Evolutionary conservation across 306 rosid genomes (phyloP), one percentile per base, ranked within the genome.

Genomic region (Macrotyloma uniflorum): DNA sequence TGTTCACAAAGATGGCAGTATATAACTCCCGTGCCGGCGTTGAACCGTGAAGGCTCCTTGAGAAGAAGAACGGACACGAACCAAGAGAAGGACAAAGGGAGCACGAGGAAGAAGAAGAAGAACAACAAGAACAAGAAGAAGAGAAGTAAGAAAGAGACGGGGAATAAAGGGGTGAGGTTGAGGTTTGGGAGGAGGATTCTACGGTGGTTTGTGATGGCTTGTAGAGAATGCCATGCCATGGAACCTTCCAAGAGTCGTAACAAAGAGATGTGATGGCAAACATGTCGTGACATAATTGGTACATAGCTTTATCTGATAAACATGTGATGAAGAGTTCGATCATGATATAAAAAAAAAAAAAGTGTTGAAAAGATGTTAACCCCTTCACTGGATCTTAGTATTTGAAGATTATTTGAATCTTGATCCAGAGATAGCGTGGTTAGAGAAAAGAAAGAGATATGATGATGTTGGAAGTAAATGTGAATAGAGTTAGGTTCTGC

Each of bases 161-260:
- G 11, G 58, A 26, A 11, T 16, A 40, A 11, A 8, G 16, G 66
- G 24, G 70, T 61, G 42, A 12, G 28, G 22, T 80, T 71, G 13
- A 51, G 83, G 71, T 45, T 86, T 18, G 87, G 89, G 11, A 43
- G 84, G 82, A 88, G 89, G 67, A 46, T 92, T 72, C 82, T 92
- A 26, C 84, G 87, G 86, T 91, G 98, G 98, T 64, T 92, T 70
- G 81, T 85, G 53, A 82, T 85, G 77, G 80, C 90, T 5, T 92
- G 97, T 70, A 87, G 62, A 77, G 83, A 89, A 74, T 92, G 93
- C 24, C 97, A 92, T 45, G 93, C 97, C 50, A 84, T 92, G 84
- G 92, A 92, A 70, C 96, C 69, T 0, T 76, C 91, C 4, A 82
- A 72, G 24, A 13, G 0, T 53, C 5, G 30, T 14, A 80, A 38